phyloP scores from a whole-genome alignment of 2,329 filamentous ascomycete genomes.

The Cryphonectria carpinicola region DNA sequence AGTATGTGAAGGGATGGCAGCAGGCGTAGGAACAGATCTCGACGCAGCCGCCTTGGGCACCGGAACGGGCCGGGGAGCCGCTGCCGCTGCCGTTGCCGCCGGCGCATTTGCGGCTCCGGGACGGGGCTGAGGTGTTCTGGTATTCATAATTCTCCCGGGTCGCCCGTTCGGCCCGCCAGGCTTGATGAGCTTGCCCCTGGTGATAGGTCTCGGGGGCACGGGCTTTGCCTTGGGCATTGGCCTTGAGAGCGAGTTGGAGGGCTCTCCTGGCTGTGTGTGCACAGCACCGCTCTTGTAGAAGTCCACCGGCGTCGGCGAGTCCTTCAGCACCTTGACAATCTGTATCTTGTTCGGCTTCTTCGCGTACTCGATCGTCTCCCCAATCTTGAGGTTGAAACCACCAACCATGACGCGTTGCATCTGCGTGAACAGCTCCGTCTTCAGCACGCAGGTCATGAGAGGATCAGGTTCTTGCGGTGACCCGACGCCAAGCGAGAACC shows the following conservation, averaged over 20 bases:
- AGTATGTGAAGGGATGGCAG: conserved; percentile 53
- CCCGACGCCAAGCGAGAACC: conserved; percentile 92
- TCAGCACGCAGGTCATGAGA: conserved; percentile 90
- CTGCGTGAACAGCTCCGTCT: conserved; percentile 96
- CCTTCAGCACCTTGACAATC: conserved; percentile 86
- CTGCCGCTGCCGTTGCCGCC: conserved; percentile 24
- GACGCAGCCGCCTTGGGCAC: conserved; percentile 35
- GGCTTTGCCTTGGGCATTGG: conserved; percentile 88
- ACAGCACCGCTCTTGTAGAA: conserved; percentile 93
- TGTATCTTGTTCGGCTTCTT: conserved; percentile 97
- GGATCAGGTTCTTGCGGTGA: conserved; percentile 91
- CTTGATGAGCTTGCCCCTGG: conserved; percentile 87
- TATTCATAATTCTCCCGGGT: conserved; percentile 69
- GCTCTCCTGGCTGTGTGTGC: conserved; percentile 83
- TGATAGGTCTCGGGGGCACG: conserved; percentile 86
- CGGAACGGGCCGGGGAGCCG: conserved; percentile 30
- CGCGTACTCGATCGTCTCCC: conserved; percentile 87
- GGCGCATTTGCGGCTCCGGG: conserved; percentile 41
- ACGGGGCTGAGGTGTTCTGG: conserved; percentile 40
- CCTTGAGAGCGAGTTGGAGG: conserved; percentile 78
- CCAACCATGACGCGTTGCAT: conserved; percentile 80
- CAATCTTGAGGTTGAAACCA: conserved; percentile 80
- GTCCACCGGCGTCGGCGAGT: conserved; percentile 76
- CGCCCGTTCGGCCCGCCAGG: conserved; percentile 84
- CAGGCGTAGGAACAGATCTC: conserved; percentile 36